A percentile compares a stretch with the other conserved stretches of the same genome.
phyloP scores from a whole-genome alignment of 2,329 filamentous ascomycete species.

The Xylariaceae sp. region DNA sequence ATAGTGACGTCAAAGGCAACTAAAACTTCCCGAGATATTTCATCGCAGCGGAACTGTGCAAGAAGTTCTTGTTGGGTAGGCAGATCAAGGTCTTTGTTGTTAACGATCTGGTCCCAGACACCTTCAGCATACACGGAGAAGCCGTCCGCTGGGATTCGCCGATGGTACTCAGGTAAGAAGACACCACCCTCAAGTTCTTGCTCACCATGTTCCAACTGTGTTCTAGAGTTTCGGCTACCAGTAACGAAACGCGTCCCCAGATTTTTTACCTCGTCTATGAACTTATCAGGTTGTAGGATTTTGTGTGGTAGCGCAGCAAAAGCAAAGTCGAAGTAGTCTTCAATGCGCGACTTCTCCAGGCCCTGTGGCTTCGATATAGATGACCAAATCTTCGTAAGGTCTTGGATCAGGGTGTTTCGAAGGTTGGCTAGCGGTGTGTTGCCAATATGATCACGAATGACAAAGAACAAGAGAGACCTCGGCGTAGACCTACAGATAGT shows the following conservation, averaged over 20 bases:
- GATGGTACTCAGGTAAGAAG: slow-evolving; percentile 92
- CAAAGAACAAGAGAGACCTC: slow-evolving; percentile 94
- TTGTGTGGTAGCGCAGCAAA: slow-evolving; percentile 97
- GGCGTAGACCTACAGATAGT: slow-evolving; percentile 72
- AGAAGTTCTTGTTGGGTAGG: slow-evolving; percentile 96
- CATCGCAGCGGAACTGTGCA: slow-evolving; percentile 96
- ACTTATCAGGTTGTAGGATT: slow-evolving; percentile 92
- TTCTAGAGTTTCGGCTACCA: slow-evolving; percentile 74
- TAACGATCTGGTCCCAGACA: slow-evolving; percentile 97
- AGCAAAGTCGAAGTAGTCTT: slow-evolving; percentile 98
- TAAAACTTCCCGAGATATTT: slow-evolving; percentile 90
- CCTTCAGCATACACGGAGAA: slow-evolving; percentile 92
- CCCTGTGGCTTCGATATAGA: slow-evolving; percentile 90
- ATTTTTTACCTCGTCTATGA: slow-evolving; percentile 78
- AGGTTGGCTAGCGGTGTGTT: slow-evolving; percentile 89
- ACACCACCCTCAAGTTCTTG: slow-evolving; percentile 79
- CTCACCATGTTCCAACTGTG: slow-evolving; percentile 65
- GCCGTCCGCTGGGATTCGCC: slow-evolving; percentile 95
- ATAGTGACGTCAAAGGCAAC: slow-evolving; percentile 83
- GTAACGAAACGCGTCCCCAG: slow-evolving; percentile 82
- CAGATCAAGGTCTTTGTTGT: slow-evolving; percentile 97
- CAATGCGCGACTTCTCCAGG: slow-evolving; percentile 85
- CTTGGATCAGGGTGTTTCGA: slow-evolving; percentile 86
- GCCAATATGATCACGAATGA: slow-evolving; percentile 95
- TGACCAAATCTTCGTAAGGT: slow-evolving; percentile 90